Evolutionary conservation across 345 rosid species (phyloP), one percentile per base, ranked within the genome.

Genomic region (Cardamine chenopodiifolia): DNA sequence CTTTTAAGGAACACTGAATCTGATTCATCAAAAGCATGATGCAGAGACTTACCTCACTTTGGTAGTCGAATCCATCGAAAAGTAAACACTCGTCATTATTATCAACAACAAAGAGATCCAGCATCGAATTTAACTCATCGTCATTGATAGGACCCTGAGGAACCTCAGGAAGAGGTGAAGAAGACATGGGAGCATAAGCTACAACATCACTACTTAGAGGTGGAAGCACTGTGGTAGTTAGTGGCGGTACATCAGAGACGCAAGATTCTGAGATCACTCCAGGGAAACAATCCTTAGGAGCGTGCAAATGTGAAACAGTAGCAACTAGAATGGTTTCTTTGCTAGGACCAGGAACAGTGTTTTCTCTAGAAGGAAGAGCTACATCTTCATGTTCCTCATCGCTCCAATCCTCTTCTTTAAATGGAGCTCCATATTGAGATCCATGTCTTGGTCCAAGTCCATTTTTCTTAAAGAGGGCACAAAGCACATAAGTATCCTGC

Each of bases 361-460:
- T 13, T 26, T 15, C 60, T 74, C 57, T 61, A 59, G 67, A 57
- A 25, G 70, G 59, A 58, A 66, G 28, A 62, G 64, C 59, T 20
- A 47, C 59, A 40, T 50, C 57, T 74, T 64, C 52, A 19, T 72
- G 74, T n/a, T 83, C 88, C 6, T 80, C 86, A 26, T 80, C 83
- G 26, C 84, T 83, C 98, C 97, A 89, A 0, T 89, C 97, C 71
- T 87, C 96, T 47, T 93, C 97, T 42, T 12, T 68, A 69, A 83
- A 93, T 0, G 93, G 94, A 35, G 89, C 90, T 49, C 94, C 98
- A 70, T 93, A 91, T 26, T 89, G 89, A 5, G 89, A 87, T 48
- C 94, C 90, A 72, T 88, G 87, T 66, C 79, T 84, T 1, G 96
- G 91, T 71, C 96, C 97, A 60, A 7, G 66, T 9, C 98, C 96